Evolutionary conservation across 164 flowering plant species (phyloP).

Genomic region (Vitis labrusca): DNA sequence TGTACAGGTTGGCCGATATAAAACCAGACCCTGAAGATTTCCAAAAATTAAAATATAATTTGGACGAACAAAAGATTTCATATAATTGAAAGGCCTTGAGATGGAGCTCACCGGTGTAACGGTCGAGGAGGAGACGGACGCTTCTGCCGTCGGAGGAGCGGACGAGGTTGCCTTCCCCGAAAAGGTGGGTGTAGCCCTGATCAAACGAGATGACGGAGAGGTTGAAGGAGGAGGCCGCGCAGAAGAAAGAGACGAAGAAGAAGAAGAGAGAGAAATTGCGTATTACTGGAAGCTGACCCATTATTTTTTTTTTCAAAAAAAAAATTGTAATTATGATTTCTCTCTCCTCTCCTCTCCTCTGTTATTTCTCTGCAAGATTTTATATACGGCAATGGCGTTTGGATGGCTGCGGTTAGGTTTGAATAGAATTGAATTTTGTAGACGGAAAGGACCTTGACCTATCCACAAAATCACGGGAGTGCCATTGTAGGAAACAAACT

Average conservation of each 20-base stretch:
- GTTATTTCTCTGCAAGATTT: slow-evolving; percentile 8
- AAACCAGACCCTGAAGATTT: slow-evolving; percentile 78
- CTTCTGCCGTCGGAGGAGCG: slow-evolving; percentile 46
- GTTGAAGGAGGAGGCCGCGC: slow-evolving; percentile 30
- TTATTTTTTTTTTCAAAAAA: slow-evolving; percentile 2
- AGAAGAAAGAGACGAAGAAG: slow-evolving; percentile 12
- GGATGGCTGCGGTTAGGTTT: background rate
- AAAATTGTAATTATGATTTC: background rate
- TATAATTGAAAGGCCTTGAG: background rate
- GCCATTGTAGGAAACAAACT: background rate
- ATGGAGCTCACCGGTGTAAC: slow-evolving; percentile 48
- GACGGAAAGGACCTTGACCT: background rate
- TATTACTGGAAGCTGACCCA: slow-evolving; percentile 13
- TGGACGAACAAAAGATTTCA: too few species aligned
- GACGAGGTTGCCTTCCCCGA: slow-evolving; percentile 62
- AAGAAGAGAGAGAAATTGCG: background rate
- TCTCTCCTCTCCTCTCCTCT: slow-evolving; percentile 10
- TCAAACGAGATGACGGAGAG: slow-evolving; percentile 48
- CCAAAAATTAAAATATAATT: background rate
- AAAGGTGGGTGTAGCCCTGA: slow-evolving; percentile 62
- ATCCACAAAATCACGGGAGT: background rate
- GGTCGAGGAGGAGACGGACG: slow-evolving; percentile 69
- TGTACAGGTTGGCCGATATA: slow-evolving; percentile 64
- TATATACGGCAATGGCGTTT: background rate
- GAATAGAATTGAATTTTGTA: too few species aligned